phyloP scores from a whole-genome alignment of 805 yeast genomes.

The Candida pseudoglaebosa region DNA sequence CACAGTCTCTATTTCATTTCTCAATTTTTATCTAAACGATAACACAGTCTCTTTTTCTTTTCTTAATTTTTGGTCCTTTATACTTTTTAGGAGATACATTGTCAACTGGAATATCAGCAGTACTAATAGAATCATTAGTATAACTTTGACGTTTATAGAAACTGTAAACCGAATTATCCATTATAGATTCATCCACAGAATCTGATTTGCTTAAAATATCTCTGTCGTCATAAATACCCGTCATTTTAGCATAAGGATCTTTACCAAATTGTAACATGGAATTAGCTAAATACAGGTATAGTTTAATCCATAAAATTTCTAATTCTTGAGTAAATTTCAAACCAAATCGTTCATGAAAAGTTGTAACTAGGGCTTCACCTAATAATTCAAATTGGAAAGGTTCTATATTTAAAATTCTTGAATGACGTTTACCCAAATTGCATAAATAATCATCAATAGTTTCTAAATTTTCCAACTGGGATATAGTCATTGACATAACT shows the following conservation, averaged over 20 bases:
- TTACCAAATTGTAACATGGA: slow-evolving; percentile 59
- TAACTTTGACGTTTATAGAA: background rate
- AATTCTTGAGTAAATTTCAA: slow-evolving; percentile 51
- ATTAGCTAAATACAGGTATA: slow-evolving; percentile 66
- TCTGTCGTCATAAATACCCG: background rate
- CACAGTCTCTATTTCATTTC: background rate
- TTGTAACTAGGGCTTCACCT: slow-evolving; percentile 69
- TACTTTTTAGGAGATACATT: background rate
- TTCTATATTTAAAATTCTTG: slow-evolving; percentile 71
- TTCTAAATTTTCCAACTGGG: slow-evolving; percentile 56
- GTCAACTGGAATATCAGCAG: background rate
- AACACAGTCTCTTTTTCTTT: background rate
- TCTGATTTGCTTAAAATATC: background rate
- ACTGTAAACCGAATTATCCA: background rate
- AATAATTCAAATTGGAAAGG: slow-evolving; percentile 62
- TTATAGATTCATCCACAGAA: background rate
- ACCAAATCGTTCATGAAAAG: slow-evolving; percentile 63
- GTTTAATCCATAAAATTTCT: slow-evolving; percentile 67
- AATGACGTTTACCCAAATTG: slow-evolving; percentile 68
- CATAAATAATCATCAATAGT: slow-evolving; percentile 56
- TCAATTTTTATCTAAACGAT: no score
- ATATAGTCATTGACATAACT: slow-evolving; percentile 63
- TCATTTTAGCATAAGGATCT: slow-evolving; percentile 39
- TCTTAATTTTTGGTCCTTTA: background rate
- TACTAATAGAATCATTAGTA: background rate